Conservation (phyloP, 2,329 filamentous ascomycete genomes). For the Calonectria naviculata region DNA sequence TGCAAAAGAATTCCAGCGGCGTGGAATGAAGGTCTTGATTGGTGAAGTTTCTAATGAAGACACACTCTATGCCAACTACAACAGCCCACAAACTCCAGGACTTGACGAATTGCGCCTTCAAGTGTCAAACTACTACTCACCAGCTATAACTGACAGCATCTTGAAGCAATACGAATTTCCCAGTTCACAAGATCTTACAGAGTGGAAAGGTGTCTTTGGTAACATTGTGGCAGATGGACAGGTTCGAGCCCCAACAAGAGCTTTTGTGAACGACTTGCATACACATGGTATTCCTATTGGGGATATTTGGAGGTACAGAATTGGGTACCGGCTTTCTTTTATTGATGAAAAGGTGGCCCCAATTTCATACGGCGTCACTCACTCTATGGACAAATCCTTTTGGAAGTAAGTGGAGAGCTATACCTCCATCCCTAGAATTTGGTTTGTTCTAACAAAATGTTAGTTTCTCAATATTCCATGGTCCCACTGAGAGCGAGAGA, state of each 20-base stretch:
- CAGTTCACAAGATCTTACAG: neutral
- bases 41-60: constrained; percentile 1
- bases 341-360: neutral
- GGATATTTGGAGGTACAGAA: constrained; percentile 2
- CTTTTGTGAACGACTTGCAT: neutral
- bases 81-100: neutral
- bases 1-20: neutral
- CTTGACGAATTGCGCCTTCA: neutral
- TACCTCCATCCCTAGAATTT: too few relatives aligned
- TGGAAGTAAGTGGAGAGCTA: neutral
- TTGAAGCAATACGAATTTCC: neutral
- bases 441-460: neutral
- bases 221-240: constrained; percentile 4
- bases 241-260: neutral
- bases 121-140: constrained; percentile 7
- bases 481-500: neutral
- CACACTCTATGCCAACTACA: neutral
- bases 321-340: neutral
- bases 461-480: constrained; percentile 1
- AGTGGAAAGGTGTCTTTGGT: neutral
- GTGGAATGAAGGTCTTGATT: neutral
- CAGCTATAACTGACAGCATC: neutral
- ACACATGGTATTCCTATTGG: neutral
- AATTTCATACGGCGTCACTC: neutral
- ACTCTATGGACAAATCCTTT: constrained; percentile 6